These are phyloP conservation scores for Diplogelasinospora grovesii DNA, from an alignment of 495 filamentous ascomycete genomes.

Conservation along the genomic window DNA sequence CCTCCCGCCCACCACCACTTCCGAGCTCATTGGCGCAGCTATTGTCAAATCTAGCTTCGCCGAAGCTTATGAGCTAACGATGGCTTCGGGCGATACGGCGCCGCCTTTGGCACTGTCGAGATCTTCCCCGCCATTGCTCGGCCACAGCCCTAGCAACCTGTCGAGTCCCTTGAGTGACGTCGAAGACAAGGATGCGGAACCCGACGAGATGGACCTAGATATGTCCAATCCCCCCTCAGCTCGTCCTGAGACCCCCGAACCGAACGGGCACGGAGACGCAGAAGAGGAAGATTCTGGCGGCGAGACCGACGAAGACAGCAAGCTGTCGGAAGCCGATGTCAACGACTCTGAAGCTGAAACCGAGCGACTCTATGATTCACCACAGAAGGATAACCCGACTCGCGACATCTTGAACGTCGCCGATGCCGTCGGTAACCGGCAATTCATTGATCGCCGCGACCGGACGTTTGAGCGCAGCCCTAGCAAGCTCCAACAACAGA, in stretches of 20 bases:
- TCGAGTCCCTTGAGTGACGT: conserved; percentile 84
- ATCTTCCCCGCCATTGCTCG: conserved; percentile 34
- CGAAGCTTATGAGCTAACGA: conserved; percentile 25
- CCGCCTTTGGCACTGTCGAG: conserved; percentile 37
- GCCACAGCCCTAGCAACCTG: conserved; percentile 31
- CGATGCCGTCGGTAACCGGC: conserved; percentile 29
- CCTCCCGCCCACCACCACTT: conserved; percentile 10
- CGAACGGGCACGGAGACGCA: conserved; percentile 44
- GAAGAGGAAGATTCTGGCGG: conserved; percentile 25
- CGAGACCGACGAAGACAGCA: conserved; percentile 27
- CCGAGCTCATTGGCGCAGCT: conserved; percentile 12
- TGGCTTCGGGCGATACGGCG: conserved; percentile 42
- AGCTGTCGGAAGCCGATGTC: conserved; percentile 51
- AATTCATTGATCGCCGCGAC: conserved; percentile 28
- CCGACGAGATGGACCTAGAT: conserved; percentile 37
- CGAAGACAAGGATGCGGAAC: conserved; percentile 58
- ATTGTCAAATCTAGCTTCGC: neutral
- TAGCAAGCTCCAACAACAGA: conserved; percentile 56
- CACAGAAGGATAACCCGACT: conserved; percentile 59
- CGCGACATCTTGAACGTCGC: conserved; percentile 52
- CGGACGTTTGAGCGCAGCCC: conserved; percentile 52
- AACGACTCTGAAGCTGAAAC: conserved; percentile 98
- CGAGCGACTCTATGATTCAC: conserved; percentile 88
- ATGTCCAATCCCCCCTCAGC: conserved; percentile 22
- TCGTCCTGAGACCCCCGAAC: conserved; percentile 40